Percentiles rank a stretch among this genome's conserved stretches.
Conservation (phyloP, 805 yeast genomes). For the Metschnikowia lachancei region DNA sequence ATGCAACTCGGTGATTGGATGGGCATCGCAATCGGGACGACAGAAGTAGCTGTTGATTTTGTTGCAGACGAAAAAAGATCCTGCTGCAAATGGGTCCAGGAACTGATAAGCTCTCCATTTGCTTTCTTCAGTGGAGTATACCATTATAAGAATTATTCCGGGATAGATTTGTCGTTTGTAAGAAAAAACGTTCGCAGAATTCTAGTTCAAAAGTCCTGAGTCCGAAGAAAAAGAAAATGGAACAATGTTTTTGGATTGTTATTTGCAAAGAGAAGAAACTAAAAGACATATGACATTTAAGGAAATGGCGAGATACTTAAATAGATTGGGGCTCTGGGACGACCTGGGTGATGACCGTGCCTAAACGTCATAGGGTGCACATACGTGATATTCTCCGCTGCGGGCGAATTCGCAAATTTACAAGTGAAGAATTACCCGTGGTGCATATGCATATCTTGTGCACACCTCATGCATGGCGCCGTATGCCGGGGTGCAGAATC, state of each 20-base stretch:
- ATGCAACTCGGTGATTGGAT: conserved; percentile 41
- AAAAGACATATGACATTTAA: background rate
- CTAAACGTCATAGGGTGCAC: conserved; percentile 10
- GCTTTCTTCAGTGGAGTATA: conserved; percentile 42
- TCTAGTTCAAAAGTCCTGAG: no score
- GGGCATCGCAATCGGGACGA: conserved; percentile 66
- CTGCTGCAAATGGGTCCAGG: conserved; percentile 64
- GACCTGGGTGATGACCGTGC: conserved; percentile 8
- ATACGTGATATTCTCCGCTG: conserved; percentile 10
- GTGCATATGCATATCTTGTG: conserved; percentile 2
- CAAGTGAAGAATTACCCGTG: conserved; percentile 1
- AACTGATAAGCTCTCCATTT: conserved; percentile 66
- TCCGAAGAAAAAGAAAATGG: no score
- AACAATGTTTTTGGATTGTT: no score
- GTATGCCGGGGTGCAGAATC: background rate
- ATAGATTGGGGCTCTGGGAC: conserved; percentile 9
- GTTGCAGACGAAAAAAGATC: conserved; percentile 53
- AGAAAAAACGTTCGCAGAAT: background rate
- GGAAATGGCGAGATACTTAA: conserved; percentile 9
- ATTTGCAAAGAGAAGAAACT: background rate
- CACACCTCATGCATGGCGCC: background rate
- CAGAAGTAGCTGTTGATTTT: conserved; percentile 46
- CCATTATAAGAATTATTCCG: conserved; percentile 28
- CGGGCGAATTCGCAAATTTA: conserved; percentile 6
- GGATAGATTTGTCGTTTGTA: background rate